Conservation (phyloP, 495 filamentous ascomycete genomes). For the Podospora tetraspora region DNA sequence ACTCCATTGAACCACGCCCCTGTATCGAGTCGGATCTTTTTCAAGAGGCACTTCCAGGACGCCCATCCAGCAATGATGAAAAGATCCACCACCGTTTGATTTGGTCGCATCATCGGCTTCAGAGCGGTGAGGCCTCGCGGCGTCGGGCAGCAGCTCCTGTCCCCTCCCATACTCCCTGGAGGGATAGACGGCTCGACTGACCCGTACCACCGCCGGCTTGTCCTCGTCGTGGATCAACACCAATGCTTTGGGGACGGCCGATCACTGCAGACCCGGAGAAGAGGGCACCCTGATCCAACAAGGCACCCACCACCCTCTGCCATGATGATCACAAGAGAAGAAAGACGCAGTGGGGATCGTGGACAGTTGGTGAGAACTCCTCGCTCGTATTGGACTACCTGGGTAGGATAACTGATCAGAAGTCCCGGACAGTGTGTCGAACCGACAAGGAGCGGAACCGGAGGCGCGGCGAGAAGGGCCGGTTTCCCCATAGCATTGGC, state of each 20-base stretch:
- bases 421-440: background rate
- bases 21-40: background rate
- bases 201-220: no score
- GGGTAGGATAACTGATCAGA: background rate
- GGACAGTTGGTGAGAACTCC: background rate
- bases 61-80: background rate
- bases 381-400: background rate
- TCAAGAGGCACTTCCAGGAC: background rate
- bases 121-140: background rate
- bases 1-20: background rate
- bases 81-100: background rate
- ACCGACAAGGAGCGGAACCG: background rate
- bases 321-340: background rate
- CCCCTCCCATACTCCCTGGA: background rate
- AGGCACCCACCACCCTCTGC: no score
- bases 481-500: background rate
- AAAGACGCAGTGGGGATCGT: background rate
- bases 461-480: background rate
- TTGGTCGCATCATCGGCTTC: background rate
- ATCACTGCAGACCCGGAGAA: background rate
- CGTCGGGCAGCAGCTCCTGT: background rate
- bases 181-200: no score
- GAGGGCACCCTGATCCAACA: background rate
- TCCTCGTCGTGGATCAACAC: no score
- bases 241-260: no score